A percentile compares a stretch with the other conserved stretches of the same genome.
Evolutionary conservation across 1,284 basidiomycete species (phyloP).

Genomic region (Inonotus obliquus): DNA sequence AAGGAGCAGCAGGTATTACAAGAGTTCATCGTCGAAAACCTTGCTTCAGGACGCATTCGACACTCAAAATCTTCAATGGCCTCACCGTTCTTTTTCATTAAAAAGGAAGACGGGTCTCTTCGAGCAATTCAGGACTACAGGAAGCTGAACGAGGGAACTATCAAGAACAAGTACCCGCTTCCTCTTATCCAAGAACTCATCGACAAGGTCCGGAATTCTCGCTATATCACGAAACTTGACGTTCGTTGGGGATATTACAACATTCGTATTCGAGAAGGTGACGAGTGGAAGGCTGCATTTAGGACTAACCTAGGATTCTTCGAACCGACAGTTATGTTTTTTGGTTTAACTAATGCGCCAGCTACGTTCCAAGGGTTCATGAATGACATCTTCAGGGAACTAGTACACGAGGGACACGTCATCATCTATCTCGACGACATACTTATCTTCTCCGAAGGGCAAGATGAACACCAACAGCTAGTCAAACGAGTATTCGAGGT

Average conservation of each 20-base stretch:
- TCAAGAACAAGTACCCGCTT: background rate
- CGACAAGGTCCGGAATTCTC: conserved; percentile 21
- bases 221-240: conserved; percentile 13
- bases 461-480: too few species aligned
- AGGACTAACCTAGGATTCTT: conserved; percentile 28
- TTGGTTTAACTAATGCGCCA: conserved; percentile 37
- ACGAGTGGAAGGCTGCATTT: conserved; percentile 32
- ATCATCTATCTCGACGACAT: conserved; percentile 14
- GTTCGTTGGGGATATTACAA: conserved; percentile 10
- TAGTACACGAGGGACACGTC: conserved; percentile 2
- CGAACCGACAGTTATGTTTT: conserved; percentile 31
- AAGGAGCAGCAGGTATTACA: background rate
- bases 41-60: background rate
- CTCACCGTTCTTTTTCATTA: conserved; percentile 8
- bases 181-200: conserved; percentile 24
- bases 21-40: background rate
- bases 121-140: background rate
- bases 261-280: conserved; percentile 25
- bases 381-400: conserved; percentile 2
- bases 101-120: background rate
- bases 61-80: conserved; percentile 9
- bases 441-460: too few species aligned
- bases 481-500: background rate
- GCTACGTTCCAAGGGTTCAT: conserved; percentile 26
- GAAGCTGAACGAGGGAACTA: background rate